A percentile compares a stretch with the other conserved stretches of the same genome.
Evolutionary conservation across 495 filamentous ascomycete species (phyloP).

Genomic region (Trichoderma gamsii): DNA sequence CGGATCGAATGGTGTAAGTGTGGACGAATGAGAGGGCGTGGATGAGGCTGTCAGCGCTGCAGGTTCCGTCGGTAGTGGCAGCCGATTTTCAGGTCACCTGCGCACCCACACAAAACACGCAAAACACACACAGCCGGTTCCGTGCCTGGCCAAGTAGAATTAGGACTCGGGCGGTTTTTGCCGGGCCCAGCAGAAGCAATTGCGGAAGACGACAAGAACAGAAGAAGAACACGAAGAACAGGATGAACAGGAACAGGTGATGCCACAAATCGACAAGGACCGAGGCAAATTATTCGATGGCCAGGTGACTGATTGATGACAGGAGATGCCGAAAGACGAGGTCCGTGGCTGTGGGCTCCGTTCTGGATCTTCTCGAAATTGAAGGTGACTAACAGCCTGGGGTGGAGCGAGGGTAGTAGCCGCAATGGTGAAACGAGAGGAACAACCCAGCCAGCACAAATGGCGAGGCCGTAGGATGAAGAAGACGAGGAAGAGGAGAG

Average conservation of each 20-base stretch:
- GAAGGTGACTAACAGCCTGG: slow-evolving; percentile 6
- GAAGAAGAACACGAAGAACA: background rate
- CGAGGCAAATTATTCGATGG: background rate
- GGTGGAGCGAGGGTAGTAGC: slow-evolving; percentile 13
- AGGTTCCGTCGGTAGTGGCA: slow-evolving; percentile 11
- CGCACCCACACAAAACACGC: slow-evolving; percentile 14
- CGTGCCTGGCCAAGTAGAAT: slow-evolving; percentile 5
- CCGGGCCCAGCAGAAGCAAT: background rate
- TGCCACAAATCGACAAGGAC: background rate
- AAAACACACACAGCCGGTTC: background rate
- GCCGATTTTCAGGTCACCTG: slow-evolving; percentile 14
- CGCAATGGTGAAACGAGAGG: slow-evolving; percentile 12
- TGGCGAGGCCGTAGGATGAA: background rate
- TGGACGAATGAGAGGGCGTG: slow-evolving; percentile 4
- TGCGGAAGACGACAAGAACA: background rate
- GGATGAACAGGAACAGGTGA: background rate
- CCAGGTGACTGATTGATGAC: slow-evolving; percentile 10
- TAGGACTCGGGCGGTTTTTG: background rate
- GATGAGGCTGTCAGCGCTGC: slow-evolving; percentile 9
- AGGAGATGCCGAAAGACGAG: slow-evolving; percentile 10
- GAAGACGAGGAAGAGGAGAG: background rate
- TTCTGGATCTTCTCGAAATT: slow-evolving; percentile 7
- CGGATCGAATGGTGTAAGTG: background rate
- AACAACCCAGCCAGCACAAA: background rate
- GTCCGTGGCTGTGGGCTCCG: slow-evolving; percentile 3